phyloP scores from a whole-genome alignment of 805 yeast species.

The Metschnikowia continentalis region DNA sequence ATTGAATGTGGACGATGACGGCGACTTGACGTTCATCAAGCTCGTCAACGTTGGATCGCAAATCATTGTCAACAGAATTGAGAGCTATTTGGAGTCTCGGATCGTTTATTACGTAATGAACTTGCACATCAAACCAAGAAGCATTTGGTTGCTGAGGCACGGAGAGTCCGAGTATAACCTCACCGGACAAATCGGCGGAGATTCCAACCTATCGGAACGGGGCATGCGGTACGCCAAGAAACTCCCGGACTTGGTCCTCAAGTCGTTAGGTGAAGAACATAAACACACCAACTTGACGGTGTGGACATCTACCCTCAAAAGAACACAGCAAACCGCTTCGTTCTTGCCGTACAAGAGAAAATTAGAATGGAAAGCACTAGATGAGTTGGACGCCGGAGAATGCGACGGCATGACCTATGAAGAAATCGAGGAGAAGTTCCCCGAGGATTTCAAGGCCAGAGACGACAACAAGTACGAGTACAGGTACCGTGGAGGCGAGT shows the following conservation, averaged over 20 bases:
- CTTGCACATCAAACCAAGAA: constrained; percentile 85
- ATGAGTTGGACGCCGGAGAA: constrained; percentile 95
- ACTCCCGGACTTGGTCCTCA: constrained; percentile 69
- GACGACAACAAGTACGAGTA: constrained; percentile 95
- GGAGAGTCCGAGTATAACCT: constrained; percentile 92
- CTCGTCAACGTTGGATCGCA: constrained; percentile 84
- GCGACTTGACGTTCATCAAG: constrained; percentile 77
- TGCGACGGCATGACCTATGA: constrained; percentile 97
- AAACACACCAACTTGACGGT: constrained; percentile 61
- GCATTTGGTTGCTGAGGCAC: constrained; percentile 91
- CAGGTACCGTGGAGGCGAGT: constrained; percentile 95
- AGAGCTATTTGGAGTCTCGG: constrained; percentile 83
- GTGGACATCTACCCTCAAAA: constrained; percentile 89
- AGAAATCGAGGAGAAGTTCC: constrained; percentile 77
- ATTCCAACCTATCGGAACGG: constrained; percentile 76
- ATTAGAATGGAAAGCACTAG: constrained; percentile 93
- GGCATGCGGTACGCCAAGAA: constrained; percentile 81
- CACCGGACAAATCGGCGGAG: constrained; percentile 95
- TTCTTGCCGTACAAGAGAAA: constrained; percentile 70
- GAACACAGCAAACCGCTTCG: constrained; percentile 92
- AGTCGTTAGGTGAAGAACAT: constrained; percentile 58
- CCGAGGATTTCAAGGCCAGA: constrained; percentile 93
- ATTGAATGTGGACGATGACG: constrained; percentile 53
- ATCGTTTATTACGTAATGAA: constrained; percentile 96
- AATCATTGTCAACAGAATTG: constrained; percentile 81